Evolutionary conservation across 2,329 filamentous ascomycete genomes (phyloP).

Genomic region (Tolypocladium capitatum): DNA sequence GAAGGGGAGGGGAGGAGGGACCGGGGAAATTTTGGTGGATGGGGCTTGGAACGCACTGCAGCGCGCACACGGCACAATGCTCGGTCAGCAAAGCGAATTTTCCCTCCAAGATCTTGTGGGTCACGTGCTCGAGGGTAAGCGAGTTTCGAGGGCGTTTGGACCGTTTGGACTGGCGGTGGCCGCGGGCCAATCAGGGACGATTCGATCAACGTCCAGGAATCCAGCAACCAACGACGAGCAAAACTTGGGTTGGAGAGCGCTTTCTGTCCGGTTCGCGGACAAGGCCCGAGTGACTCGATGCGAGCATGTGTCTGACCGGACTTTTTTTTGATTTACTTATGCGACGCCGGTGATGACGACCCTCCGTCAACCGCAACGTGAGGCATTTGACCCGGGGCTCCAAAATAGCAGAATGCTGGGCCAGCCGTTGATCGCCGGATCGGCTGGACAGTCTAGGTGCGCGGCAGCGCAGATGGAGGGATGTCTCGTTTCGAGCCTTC

Average conservation of each 20-base stretch:
- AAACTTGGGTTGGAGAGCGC: background rate
- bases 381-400: too few relatives aligned
- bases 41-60: slow-evolving; percentile 3
- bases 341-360: background rate
- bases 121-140: slow-evolving; percentile 14
- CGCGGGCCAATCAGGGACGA: background rate
- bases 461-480: background rate
- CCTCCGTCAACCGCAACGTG: background rate
- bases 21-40: slow-evolving; percentile 11
- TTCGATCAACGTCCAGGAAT: background rate
- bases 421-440: background rate
- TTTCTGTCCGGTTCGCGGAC: too few relatives aligned
- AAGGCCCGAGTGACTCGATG: too few relatives aligned
- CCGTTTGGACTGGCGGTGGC: background rate
- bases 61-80: background rate
- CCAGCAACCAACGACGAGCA: background rate
- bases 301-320: too few relatives aligned
- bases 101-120: slow-evolving; percentile 7
- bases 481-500: background rate
- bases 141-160: background rate
- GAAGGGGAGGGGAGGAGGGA: slow-evolving; percentile 5
- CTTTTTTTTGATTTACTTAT: too few relatives aligned
- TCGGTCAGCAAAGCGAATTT: background rate
- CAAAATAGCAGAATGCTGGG: background rate
- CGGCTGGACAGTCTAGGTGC: background rate